phyloP scores from a whole-genome alignment of 2,329 filamentous ascomycete genomes.

The Colletotrichum theobromicola region DNA sequence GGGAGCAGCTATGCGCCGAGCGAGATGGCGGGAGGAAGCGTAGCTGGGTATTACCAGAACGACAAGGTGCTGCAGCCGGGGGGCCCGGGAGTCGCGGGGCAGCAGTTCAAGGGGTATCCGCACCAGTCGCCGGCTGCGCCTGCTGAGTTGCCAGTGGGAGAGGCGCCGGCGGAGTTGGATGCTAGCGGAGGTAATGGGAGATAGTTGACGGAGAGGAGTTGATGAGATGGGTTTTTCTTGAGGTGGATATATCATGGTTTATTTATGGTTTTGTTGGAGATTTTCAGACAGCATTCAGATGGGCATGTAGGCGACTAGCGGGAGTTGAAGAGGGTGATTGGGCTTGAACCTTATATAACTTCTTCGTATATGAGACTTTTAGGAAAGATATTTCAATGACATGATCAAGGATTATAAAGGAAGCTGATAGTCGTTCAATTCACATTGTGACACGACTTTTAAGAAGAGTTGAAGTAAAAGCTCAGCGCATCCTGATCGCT shows the following conservation, averaged over 20 bases:
- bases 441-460: neutral
- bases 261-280: too few relatives aligned
- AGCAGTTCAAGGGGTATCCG: constrained; percentile 8
- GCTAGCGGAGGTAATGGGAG: neutral
- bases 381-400: neutral
- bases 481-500: neutral
- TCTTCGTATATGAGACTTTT: neutral
- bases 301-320: neutral
- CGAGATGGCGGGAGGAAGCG: neutral
- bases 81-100: neutral
- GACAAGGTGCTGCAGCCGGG: constrained; percentile 12
- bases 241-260: neutral
- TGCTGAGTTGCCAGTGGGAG: neutral
- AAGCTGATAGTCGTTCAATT: neutral
- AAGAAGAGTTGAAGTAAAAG: neutral
- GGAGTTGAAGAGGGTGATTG: too few relatives aligned
- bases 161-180: neutral
- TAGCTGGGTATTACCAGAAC: constrained; percentile 11
- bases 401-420: neutral
- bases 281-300: neutral
- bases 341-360: neutral
- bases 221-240: neutral
- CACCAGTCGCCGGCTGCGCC: neutral
- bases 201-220: neutral
- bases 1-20: neutral